phyloP scores from a whole-genome alignment of 805 yeast species.

The Tetrapisispora phaffii region DNA sequence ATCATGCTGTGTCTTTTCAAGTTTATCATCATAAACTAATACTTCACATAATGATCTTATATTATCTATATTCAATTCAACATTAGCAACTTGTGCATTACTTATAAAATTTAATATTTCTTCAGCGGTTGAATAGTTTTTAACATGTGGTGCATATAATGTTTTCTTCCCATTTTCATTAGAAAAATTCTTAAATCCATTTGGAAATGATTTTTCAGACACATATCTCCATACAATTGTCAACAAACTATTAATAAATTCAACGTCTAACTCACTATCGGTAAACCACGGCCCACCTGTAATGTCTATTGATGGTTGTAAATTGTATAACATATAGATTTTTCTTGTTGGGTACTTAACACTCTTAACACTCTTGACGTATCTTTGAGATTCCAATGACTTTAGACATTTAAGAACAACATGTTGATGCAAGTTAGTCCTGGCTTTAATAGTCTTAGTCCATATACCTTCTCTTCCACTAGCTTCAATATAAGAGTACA shows the following conservation, averaged over 20 bases:
- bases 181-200: slow-evolving; percentile 41
- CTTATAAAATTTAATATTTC: slow-evolving; percentile 68
- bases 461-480: slow-evolving; percentile 93
- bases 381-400: slow-evolving; percentile 65
- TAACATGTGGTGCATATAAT: slow-evolving; percentile 45
- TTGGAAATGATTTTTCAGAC: slow-evolving; percentile 66
- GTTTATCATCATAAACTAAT: slow-evolving; percentile 71
- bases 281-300: slow-evolving; percentile 99
- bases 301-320: slow-evolving; percentile 90
- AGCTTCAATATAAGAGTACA: slow-evolving; percentile 84
- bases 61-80: slow-evolving; percentile 65
- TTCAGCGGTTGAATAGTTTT: slow-evolving; percentile 58
- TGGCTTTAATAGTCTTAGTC: slow-evolving; percentile 84
- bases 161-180: slow-evolving; percentile 12
- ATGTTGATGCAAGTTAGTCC: slow-evolving; percentile 83
- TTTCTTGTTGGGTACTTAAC: slow-evolving; percentile 92
- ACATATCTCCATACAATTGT: slow-evolving; percentile 84
- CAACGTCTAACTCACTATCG: slow-evolving; percentile 88
- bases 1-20: slow-evolving; percentile 55
- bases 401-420: slow-evolving; percentile 80
- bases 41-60: slow-evolving; percentile 82
- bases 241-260: slow-evolving; percentile 75
- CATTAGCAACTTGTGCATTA: slow-evolving; percentile 64
- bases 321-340: slow-evolving; percentile 86
- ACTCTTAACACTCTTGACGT: slow-evolving; percentile 79